Conservation (phyloP, 2,329 filamentous ascomycete genomes). For the Nigrospora oryzae region DNA sequence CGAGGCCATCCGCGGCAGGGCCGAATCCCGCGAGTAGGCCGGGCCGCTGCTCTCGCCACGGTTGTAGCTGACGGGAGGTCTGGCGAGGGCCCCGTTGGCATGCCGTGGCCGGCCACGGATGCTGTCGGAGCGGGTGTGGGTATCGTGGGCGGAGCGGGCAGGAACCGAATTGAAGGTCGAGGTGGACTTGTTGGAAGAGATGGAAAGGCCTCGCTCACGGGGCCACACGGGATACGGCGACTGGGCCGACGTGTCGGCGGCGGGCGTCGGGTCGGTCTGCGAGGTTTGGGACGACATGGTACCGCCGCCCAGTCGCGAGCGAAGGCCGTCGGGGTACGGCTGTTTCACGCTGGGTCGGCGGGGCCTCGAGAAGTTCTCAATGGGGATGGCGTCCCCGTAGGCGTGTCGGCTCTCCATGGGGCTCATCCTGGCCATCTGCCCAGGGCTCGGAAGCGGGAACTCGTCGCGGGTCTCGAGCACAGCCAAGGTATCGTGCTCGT, state of each 20-base stretch:
- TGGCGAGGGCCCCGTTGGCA: conserved; percentile 7
- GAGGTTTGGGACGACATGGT: conserved; percentile 5
- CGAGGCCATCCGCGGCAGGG: conserved; percentile 33
- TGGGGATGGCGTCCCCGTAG: conserved; percentile 22
- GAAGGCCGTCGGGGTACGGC: conserved; percentile 24
- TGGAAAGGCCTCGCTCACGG: conserved; percentile 35
- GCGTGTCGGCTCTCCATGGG: conserved; percentile 19
- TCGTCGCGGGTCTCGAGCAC: conserved; percentile 14
- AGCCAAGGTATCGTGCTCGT: background rate
- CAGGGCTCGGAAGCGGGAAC: conserved; percentile 8
- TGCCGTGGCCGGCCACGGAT: conserved; percentile 11
- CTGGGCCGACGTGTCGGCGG: conserved; percentile 8
- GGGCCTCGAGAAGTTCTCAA: conserved; percentile 54
- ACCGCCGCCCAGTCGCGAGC: conserved; percentile 18
- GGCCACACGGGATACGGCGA: conserved; percentile 27
- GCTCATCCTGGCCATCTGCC: conserved; percentile 15
- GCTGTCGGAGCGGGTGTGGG: conserved; percentile 16
- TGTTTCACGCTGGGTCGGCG: conserved; percentile 44
- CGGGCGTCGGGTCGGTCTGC: conserved; percentile 12
- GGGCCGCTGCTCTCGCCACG: conserved; percentile 28
- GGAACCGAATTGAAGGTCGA: conserved; percentile 36
- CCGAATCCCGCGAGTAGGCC: conserved; percentile 20
- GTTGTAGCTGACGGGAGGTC: conserved; percentile 21
- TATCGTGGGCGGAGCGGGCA: conserved; percentile 30
- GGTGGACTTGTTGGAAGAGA: conserved; percentile 37